Base-by-base conservation (phyloP, 495 filamentous ascomycete species). In the Astrothelium subdiscretum region DNA sequence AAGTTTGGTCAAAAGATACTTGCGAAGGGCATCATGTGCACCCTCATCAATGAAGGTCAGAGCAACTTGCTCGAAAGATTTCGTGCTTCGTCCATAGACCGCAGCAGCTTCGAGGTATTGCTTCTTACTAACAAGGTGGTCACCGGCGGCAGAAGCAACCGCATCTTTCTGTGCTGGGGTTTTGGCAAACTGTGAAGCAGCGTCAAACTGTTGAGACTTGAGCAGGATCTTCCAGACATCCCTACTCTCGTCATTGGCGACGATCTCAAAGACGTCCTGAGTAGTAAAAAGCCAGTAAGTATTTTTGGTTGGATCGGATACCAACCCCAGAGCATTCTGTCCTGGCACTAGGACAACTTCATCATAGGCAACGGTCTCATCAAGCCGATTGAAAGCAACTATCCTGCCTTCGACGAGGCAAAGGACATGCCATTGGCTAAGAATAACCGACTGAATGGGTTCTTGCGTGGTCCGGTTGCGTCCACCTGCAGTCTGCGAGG, bases 211-310 rank as follows among this genome's bases (percentile, higher is more conserved):
- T 69, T 95, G 87, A 66, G 85, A 80, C 65, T 87, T 80, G 31
- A 97, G 75, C 80, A 96, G 87, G 24, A 97, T 87, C 69, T 88
- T 89, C 94, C 94, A 98, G 31, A 97, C 81, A 75, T 97, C 91
- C 66, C 92, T 76, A 67, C 92, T 90, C 70, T 98, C 95, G 57
- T 97, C 90, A 26, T 82, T 85, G 20, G 89, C 87, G 11, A 91
- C 89, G 52, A 98, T 87, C 76, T 98, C 95, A 67, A 88, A 96
- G 58, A 98, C 96, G 63, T 94, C 90, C 62, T 87, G 78, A 4
- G 81, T 78, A 1, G 95, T 97, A 70, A 97, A 96, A 20, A 97
- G 81, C 94, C 94, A 98, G 70, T 89, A 97, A 0, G 94, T 98
- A 63, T 90, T 92, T 76, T 97, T 95, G 67, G 90, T 91, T 32